These are phyloP conservation scores for Mycena polygramma DNA, from an alignment of 768 basidiomycete genomes.

Conservation along the genomic window DNA sequence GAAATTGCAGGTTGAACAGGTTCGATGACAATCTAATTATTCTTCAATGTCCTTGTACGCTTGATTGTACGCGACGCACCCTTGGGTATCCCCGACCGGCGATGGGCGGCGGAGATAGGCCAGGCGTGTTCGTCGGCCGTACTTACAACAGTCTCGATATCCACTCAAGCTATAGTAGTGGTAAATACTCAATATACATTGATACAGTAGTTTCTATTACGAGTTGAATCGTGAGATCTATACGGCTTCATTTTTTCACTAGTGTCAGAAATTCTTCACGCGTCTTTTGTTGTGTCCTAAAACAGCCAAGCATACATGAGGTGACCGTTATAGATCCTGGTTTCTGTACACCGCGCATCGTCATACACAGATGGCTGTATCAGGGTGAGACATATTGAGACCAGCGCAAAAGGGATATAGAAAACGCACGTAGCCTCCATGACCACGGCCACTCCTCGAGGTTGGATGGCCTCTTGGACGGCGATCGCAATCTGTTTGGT, in stretches of 20 bases:
- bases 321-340: conserved; percentile 96
- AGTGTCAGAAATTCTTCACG: conserved; percentile 95
- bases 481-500: conserved; percentile 98
- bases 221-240: conserved; percentile 54
- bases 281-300: conserved; percentile 98
- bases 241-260: conserved; percentile 66
- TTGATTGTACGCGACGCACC: too few relatives aligned
- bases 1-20: too few relatives aligned
- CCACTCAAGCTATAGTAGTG: too few relatives aligned
- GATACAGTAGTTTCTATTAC: conserved; percentile 32
- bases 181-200: not conserved
- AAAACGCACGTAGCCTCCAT: conserved; percentile 95
- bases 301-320: conserved; percentile 98
- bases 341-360: conserved; percentile 99
- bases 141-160: too few relatives aligned
- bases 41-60: too few relatives aligned
- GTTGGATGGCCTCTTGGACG: conserved; percentile 98
- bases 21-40: too few relatives aligned
- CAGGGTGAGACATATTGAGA: conserved; percentile 24
- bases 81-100: too few relatives aligned
- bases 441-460: conserved; percentile 97
- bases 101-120: too few relatives aligned
- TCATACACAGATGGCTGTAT: conserved; percentile 95
- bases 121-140: too few relatives aligned
- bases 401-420: conserved; percentile 28